Evolutionary conservation across 176 grass and related monocot genomes (phyloP).

Genomic region (Urochloa ruziziensis): DNA sequence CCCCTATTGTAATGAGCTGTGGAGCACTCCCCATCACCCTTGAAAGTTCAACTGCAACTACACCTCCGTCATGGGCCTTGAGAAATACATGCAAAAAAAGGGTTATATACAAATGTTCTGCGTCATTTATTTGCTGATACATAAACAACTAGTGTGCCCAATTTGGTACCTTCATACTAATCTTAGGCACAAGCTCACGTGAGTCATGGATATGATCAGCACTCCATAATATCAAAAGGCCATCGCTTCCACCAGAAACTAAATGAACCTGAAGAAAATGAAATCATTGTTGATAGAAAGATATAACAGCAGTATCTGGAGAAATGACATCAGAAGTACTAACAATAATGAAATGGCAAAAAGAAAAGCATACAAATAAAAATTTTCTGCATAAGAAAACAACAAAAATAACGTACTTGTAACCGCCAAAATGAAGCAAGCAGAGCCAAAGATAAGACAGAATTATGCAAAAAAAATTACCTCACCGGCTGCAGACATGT

Average conservation of each 20-base stretch:
- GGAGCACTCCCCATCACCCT: slow-evolving; percentile 95
- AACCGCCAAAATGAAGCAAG: slow-evolving; percentile 6
- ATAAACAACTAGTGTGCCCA: neutral
- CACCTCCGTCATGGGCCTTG: slow-evolving; percentile 97
- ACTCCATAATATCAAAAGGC: slow-evolving; percentile 93
- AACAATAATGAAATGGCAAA: slow-evolving; percentile 20
- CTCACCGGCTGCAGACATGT: slow-evolving; percentile 90
- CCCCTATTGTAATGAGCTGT: slow-evolving; percentile 95
- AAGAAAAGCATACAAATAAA: slow-evolving; percentile 14
- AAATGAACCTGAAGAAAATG: slow-evolving; percentile 71
- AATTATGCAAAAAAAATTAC: slow-evolving; percentile 42
- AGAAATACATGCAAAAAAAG: slow-evolving; percentile 15
- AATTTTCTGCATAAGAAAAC: neutral
- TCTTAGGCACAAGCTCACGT: slow-evolving; percentile 91
- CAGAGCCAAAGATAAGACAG: neutral
- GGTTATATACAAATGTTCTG: slow-evolving; percentile 11
- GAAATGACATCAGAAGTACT: slow-evolving; percentile 21
- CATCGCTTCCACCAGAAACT: slow-evolving; percentile 96
- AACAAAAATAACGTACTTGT: slow-evolving; percentile 3
- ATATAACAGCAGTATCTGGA: neutral
- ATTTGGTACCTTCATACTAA: slow-evolving; percentile 82
- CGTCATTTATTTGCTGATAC: neutral
- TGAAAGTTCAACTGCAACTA: slow-evolving; percentile 94
- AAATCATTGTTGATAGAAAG: slow-evolving; percentile 12
- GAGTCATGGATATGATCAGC: slow-evolving; percentile 95